Conservation (phyloP, 78 protist species). For the Reticulomyxa filosa region DNA sequence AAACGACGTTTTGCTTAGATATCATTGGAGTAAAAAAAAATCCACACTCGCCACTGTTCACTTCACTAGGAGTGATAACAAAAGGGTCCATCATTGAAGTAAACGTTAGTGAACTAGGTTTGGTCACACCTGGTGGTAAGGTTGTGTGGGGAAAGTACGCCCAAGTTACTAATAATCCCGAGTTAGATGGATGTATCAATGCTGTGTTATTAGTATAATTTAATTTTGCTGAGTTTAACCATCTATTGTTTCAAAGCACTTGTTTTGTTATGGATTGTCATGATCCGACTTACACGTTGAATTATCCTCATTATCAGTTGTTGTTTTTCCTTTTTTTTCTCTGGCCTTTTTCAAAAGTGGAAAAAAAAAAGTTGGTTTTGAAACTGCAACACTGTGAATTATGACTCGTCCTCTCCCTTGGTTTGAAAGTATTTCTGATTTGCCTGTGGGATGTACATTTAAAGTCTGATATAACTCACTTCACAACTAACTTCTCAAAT, state of each 20-base stretch:
- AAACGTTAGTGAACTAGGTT: conserved; percentile 86
- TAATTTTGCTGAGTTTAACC: background rate
- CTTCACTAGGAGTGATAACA: conserved; percentile 94
- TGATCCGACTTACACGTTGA: background rate
- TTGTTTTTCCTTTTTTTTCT: background rate
- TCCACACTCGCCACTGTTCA: conserved; percentile 32
- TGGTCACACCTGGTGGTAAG: conserved; percentile 93
- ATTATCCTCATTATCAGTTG: background rate
- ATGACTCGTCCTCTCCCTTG: too few relatives aligned
- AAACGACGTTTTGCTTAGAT: conserved; percentile 82
- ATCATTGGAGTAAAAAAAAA: conserved; percentile 50
- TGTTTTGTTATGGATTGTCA: background rate
- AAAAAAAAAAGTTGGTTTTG: background rate
- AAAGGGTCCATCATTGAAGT: conserved; percentile 96
- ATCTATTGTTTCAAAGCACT: background rate
- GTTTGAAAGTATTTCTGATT: too few relatives aligned
- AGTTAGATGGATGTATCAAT: conserved; percentile 95
- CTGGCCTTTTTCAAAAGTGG: background rate
- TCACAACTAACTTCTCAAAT: too few relatives aligned
- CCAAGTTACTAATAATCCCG: conserved; percentile 95
- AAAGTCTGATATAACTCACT: too few relatives aligned
- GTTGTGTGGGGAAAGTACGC: conserved; percentile 83
- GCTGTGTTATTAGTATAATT: conserved; percentile 87
- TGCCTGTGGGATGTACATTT: too few relatives aligned
- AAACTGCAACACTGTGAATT: too few relatives aligned